Evolutionary conservation across 805 yeast genomes (phyloP), one percentile per base, ranked within the genome.

Genomic region (Kodamaea hsintzibuensis): DNA sequence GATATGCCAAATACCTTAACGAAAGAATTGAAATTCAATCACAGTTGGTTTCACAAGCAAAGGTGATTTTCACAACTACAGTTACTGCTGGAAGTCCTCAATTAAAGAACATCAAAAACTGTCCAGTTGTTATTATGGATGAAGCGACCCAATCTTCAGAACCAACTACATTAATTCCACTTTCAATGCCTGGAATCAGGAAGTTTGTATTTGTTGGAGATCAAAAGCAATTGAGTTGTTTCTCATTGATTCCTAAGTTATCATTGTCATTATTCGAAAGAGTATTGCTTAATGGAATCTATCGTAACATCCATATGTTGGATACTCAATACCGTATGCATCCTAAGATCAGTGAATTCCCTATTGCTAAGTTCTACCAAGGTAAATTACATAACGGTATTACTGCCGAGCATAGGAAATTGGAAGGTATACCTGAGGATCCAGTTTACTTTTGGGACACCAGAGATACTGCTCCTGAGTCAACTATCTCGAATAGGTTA

Each of bases 81-180:
- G 89, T 85, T 40, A 85, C 84, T 39, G 86, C 89, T 7, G 91
- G 90, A 50, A 88, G 88, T 1, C 78, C 82, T 43, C 83, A 81
- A 60, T 69, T 87, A 59, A 85, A 84, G 60, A 73, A 79, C 12
- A 71, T 85, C 8, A 72, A 76, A 39, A 79, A 76, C 58, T 66
- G 80, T 57, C 90, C 90, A 1, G 84, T 84, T 2, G 88, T 87
- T 5, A 85, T 87, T 33, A 84, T 87, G 88, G 92, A 87, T 71
- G 92, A 87, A 69, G 81, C 89, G 3, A 86, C 91, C 0, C 91
- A 86, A 60, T 84, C 91, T 0, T 83, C 90, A 0, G 93, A 87
- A 59, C 88, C 91, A 6, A 75, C 84, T 1, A 83, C 90, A 0
- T 72, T 87, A 57, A 87, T 87, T 53, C 91, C 92, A 9, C 70